Conservation (phyloP, 805 yeast genomes). For the Ogataea nitratoaversa region DNA sequence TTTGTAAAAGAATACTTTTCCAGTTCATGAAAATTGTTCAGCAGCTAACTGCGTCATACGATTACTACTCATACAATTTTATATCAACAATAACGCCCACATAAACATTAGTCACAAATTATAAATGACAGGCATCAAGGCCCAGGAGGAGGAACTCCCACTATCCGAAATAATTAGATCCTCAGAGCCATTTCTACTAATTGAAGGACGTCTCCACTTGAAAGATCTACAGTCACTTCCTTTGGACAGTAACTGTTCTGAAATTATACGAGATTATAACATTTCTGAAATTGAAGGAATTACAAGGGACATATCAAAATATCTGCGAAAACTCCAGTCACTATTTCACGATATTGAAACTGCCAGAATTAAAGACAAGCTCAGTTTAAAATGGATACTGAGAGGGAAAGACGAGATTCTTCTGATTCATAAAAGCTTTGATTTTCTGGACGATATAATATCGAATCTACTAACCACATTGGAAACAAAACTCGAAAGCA, state of each 20-base stretch:
- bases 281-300: neutral
- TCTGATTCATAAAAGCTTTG: slow-evolving; percentile 28
- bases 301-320: neutral
- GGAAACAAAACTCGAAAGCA: slow-evolving; percentile 26
- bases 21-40: too few relatives aligned
- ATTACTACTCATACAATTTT: too few relatives aligned
- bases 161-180: slow-evolving; percentile 3
- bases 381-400: slow-evolving; percentile 24
- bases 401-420: slow-evolving; percentile 29
- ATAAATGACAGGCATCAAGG: neutral
- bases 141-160: neutral
- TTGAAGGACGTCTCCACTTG: neutral
- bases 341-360: slow-evolving; percentile 5
- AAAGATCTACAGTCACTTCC: neutral
- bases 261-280: neutral
- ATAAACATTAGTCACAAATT: neutral
- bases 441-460: slow-evolving; percentile 32
- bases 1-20: too few relatives aligned
- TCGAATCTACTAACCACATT: slow-evolving; percentile 31
- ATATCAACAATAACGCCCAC: too few relatives aligned
- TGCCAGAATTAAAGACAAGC: slow-evolving; percentile 6
- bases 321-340: neutral
- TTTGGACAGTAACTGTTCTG: neutral
- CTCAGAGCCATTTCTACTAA: neutral
- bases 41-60: too few relatives aligned